A percentile compares a stretch with the other conserved stretches of the same genome.
Conservation (phyloP, 352 stramenopile genomes). For the Pythium sukuiense region DNA sequence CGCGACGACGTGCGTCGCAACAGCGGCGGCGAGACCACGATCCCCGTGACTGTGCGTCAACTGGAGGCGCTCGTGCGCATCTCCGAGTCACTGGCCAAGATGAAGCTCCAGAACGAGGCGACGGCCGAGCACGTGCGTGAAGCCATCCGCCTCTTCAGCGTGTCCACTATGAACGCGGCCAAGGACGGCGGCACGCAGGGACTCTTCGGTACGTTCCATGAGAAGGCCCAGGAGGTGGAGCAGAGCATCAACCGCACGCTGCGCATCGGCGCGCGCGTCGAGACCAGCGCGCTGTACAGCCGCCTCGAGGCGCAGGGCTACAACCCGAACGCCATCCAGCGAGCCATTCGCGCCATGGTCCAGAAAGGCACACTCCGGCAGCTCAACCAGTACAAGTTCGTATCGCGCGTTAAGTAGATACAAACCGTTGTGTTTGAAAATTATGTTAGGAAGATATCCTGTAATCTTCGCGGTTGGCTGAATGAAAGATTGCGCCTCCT, state of each 20-base stretch:
- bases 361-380: conserved; percentile 80
- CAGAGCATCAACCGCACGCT: conserved; percentile 83
- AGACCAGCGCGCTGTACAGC: conserved; percentile 79
- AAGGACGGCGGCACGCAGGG: conserved; percentile 88
- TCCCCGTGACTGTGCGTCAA: conserved; percentile 99
- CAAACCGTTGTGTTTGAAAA: neutral
- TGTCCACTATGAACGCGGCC: conserved; percentile 98
- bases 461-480: too few relatives aligned
- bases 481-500: conserved; percentile 1
- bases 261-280: conserved; percentile 74
- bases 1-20: conserved; percentile 94
- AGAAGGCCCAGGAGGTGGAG: conserved; percentile 84
- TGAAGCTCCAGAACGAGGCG: conserved; percentile 91
- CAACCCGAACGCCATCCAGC: conserved; percentile 86
- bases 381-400: conserved; percentile 88
- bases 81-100: conserved; percentile 97
- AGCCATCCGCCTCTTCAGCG: conserved; percentile 96
- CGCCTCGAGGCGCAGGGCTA: conserved; percentile 80
- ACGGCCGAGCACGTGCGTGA: conserved; percentile 93
- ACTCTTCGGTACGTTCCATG: conserved; percentile 75
- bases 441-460: neutral
- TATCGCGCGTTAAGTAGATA: conserved; percentile 69
- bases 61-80: conserved; percentile 98
- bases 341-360: conserved; percentile 84
- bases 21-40: conserved; percentile 65